These are phyloP conservation scores for Trichoderma koningii DNA, from an alignment of 2,329 filamentous ascomycete genomes.

Conservation along the genomic window DNA sequence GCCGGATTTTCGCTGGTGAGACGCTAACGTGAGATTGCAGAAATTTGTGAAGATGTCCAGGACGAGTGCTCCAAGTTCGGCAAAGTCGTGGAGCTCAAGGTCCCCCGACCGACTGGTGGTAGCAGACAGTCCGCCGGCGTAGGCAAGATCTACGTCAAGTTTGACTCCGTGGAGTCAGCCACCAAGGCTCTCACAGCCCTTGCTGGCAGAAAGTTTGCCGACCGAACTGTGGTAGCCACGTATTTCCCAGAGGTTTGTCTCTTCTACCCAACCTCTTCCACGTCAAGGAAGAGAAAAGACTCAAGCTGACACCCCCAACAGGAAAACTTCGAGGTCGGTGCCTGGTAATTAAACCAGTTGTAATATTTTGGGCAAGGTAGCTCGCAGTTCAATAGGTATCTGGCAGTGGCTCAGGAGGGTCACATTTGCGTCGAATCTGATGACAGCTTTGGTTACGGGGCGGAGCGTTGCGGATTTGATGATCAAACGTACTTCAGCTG, in stretches of 20 bases:
- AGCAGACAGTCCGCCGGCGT: slow-evolving; percentile 84
- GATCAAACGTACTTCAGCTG: slow-evolving; percentile 11
- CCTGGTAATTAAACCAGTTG: slow-evolving; percentile 63
- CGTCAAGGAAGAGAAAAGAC: not conserved
- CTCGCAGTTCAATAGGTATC: not conserved
- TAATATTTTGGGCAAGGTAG: slow-evolving; percentile 26
- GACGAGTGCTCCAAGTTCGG: slow-evolving; percentile 96
- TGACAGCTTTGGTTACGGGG: slow-evolving; percentile 25
- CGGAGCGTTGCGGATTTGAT: slow-evolving; percentile 12
- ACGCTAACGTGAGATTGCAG: slow-evolving; percentile 53
- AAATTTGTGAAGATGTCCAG: slow-evolving; percentile 92
- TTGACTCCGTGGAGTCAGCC: slow-evolving; percentile 73
- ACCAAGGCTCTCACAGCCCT: slow-evolving; percentile 85
- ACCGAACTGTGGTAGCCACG: slow-evolving; percentile 93
- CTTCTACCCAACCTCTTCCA: not conserved
- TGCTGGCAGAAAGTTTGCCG: slow-evolving; percentile 92
- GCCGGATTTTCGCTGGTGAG: not conserved
- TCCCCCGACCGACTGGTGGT: slow-evolving; percentile 82
- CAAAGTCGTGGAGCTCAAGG: slow-evolving; percentile 81
- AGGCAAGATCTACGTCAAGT: slow-evolving; percentile 98
- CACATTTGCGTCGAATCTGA: slow-evolving; percentile 17
- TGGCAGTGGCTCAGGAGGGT: not conserved
- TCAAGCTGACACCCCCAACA: slow-evolving; percentile 46
- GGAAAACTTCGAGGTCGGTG: slow-evolving; percentile 92
- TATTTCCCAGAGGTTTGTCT: slow-evolving; percentile 84